These are phyloP conservation scores for Leishmania mexicana DNA, from an alignment of 208 protist species.

Conservation along the genomic window DNA sequence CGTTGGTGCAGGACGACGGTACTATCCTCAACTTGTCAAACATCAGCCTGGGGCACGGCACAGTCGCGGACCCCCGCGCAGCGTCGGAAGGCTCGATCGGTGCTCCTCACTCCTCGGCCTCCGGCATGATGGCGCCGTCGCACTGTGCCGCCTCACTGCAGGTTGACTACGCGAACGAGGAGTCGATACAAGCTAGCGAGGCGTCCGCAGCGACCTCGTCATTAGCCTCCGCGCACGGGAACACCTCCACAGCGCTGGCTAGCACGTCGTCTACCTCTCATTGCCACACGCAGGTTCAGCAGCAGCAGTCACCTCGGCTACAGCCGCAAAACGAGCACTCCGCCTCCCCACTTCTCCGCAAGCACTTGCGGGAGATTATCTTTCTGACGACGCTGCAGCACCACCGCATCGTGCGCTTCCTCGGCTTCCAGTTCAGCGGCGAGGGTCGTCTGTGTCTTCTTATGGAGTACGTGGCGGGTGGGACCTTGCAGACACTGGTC, in stretches of 20 bases:
- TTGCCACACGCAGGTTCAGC: not conserved
- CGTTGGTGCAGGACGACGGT: not conserved
- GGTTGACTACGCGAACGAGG: conserved; percentile 11
- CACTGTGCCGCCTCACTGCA: not conserved
- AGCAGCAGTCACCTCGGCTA: not conserved
- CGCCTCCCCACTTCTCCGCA: conserved; percentile 32
- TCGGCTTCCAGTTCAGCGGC: conserved; percentile 66
- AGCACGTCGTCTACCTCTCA: not conserved
- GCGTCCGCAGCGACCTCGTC: not conserved
- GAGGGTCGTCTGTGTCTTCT: conserved; percentile 73
- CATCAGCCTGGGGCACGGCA: conserved; percentile 6
- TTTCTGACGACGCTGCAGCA: conserved; percentile 79
- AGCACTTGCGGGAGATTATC: conserved; percentile 73
- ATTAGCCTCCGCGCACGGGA: not conserved
- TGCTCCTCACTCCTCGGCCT: not conserved
- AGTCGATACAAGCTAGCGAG: conserved; percentile 10
- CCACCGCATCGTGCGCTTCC: conserved; percentile 81
- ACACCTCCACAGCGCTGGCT: conserved; percentile 11
- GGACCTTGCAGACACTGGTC: conserved; percentile 83
- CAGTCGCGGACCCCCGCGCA: not conserved
- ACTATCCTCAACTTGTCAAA: conserved; percentile 4
- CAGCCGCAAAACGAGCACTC: not conserved
- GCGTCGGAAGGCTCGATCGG: not conserved
- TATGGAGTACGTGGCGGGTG: conserved; percentile 91
- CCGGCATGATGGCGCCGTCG: not conserved